phyloP scores from a whole-genome alignment of 2,329 filamentous ascomycete genomes.

The Paracamarosporium sp. region DNA sequence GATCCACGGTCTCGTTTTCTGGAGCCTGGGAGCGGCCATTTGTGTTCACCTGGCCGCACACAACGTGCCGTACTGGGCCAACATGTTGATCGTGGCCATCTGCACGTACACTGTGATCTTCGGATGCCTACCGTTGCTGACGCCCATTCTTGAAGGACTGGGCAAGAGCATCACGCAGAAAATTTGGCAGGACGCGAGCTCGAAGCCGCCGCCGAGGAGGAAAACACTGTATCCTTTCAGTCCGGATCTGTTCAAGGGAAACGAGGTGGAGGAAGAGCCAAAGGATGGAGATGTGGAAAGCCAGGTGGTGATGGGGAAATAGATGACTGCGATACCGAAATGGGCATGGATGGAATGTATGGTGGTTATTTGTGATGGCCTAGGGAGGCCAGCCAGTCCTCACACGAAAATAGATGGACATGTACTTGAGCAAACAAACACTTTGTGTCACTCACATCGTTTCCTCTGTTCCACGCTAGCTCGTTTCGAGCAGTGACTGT shows the following conservation, averaged over 20 bases:
- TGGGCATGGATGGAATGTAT: no score
- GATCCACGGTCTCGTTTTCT: conserved; percentile 54
- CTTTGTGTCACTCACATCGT: no score
- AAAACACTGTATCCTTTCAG: conserved; percentile 26
- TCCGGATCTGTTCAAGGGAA: conserved; percentile 12
- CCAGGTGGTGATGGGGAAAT: neutral
- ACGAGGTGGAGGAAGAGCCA: neutral
- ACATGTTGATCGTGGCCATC: conserved; percentile 30
- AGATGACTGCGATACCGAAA: no score
- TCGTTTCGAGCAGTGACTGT: no score
- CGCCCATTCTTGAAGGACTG: conserved; percentile 38
- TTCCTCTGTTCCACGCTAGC: no score
- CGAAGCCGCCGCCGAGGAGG: conserved; percentile 28
- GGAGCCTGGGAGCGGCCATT: conserved; percentile 38
- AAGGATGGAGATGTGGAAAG: conserved; percentile 13
- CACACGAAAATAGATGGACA: no score
- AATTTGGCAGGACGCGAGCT: conserved; percentile 33
- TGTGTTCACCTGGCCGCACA: conserved; percentile 30
- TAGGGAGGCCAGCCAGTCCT: no score
- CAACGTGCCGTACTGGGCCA: conserved; percentile 35
- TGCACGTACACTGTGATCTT: conserved; percentile 34
- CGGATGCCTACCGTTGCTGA: conserved; percentile 33
- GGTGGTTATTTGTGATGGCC: no score
- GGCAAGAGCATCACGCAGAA: conserved; percentile 37
- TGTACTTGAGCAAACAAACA: no score